These are phyloP conservation scores for Cryptococcus floricola DNA, from an alignment of 1,284 basidiomycete species.

Conservation along the genomic window DNA sequence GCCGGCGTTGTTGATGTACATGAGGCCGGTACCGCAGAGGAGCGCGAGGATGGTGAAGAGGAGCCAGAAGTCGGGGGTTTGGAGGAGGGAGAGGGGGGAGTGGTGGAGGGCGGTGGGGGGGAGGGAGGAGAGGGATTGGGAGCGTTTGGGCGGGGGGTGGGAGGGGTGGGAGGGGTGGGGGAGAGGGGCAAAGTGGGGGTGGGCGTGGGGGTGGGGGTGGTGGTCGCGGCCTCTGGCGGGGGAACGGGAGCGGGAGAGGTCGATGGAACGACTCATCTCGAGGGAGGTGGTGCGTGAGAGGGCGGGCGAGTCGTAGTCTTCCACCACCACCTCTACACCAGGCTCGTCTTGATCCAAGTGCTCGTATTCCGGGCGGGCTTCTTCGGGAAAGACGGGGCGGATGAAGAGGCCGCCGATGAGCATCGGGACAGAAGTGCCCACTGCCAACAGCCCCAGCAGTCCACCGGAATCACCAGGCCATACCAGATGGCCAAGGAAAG, in stretches of 20 bases:
- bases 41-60: slow-evolving; percentile 67
- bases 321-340: neutral
- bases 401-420: slow-evolving; percentile 63
- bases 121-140: slow-evolving; percentile 13
- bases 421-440: slow-evolving; percentile 68
- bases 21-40: slow-evolving; percentile 78
- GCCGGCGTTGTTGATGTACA: slow-evolving; percentile 97
- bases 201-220: neutral
- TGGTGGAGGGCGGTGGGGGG: slow-evolving; percentile 24
- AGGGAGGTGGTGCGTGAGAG: slow-evolving; percentile 22
- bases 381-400: slow-evolving; percentile 55
- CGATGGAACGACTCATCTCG: slow-evolving; percentile 28
- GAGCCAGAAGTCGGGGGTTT: slow-evolving; percentile 66
- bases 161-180: neutral
- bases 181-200: slow-evolving; percentile 14
- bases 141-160: neutral
- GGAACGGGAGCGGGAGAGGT: slow-evolving; percentile 30
- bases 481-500: slow-evolving; percentile 60
- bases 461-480: slow-evolving; percentile 68
- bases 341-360: slow-evolving; percentile 21
- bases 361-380: slow-evolving; percentile 8
- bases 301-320: slow-evolving; percentile 1
- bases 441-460: slow-evolving; percentile 64
- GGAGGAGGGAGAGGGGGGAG: slow-evolving; percentile 27
- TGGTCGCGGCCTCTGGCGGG: slow-evolving; percentile 12